Evolutionary conservation across 345 rosid genomes (phyloP).

Genomic region (Firmiana major): DNA sequence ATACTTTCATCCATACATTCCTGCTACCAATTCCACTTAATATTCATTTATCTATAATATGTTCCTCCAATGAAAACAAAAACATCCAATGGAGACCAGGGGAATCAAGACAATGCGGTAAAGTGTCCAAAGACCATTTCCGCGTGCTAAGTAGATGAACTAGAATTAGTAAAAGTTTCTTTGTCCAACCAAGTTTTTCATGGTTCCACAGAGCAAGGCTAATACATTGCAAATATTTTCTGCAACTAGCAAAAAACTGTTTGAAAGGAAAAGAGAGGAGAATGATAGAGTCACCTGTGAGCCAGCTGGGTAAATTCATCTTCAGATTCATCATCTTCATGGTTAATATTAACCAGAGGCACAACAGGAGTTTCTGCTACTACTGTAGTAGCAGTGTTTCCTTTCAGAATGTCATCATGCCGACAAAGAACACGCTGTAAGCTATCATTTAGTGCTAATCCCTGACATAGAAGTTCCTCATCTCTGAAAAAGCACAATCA

Average conservation of each 20-base stretch:
- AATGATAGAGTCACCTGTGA: constrained; percentile 45
- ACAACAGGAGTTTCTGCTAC: constrained; percentile 35
- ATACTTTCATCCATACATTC: not conserved
- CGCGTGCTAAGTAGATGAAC: not conserved
- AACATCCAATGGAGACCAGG: not conserved
- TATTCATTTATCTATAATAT: not conserved
- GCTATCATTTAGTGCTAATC: constrained; percentile 75
- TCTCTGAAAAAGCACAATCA: constrained; percentile 46
- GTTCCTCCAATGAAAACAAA: not conserved
- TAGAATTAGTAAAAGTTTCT: not conserved
- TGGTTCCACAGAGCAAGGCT: not conserved
- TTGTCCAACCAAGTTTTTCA: not conserved
- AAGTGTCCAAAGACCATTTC: not conserved
- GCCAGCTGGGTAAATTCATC: constrained; percentile 86
- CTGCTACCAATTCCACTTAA: not conserved
- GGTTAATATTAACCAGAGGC: constrained; percentile 58
- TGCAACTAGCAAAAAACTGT: not conserved
- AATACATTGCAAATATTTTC: not conserved
- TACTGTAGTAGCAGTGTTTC: constrained; percentile 37
- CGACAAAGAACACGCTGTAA: constrained; percentile 77
- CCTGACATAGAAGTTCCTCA: constrained; percentile 79
- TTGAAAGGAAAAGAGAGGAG: not conserved
- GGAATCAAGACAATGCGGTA: not conserved
- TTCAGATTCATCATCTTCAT: constrained; percentile 78
- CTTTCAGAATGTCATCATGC: constrained; percentile 80